Base-by-base conservation (phyloP, 2,329 filamentous ascomycete genomes). In the Sordariomycetes sp. region DNA sequence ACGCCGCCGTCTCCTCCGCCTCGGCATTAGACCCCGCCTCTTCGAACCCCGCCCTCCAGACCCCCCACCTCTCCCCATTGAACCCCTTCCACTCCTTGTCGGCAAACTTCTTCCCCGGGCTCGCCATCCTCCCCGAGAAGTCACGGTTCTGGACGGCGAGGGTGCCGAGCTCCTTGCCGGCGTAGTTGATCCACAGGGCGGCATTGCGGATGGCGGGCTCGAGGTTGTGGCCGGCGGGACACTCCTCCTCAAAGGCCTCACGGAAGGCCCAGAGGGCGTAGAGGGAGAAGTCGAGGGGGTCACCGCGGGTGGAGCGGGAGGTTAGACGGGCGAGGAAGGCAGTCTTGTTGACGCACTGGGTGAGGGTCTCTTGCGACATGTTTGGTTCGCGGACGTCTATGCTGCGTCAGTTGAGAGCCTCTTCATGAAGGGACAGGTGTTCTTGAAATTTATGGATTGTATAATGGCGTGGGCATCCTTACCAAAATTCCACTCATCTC, bases 401-500 rank as follows among this genome's bases (percentile, higher is more conserved):
- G 28, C 28, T 28, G 10, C 12, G 2, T 20, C 7, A 12, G 45
- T 39, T 22, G 52, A 24, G 10, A 12, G 10, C 10, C n/a, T 52
- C 10, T 17, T 24, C 8, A 24, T 3, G 24, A 8, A 13, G 54
- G 12, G 25, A 10, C 8, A 24, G 15, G n/a, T 17, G 34, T 17
- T 24, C 2, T 20, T 13, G 17, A 15, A 20, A 42, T 39, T n/a
- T 6, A n/a, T 3, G 10, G 3, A 3, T 15, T 10, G 62, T 59
- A 2, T 10, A 17, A 34, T 10, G 10, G 20, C 17, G 54, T 20
- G 10, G 17, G 39, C 6, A 10, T 10, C 7, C 34, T 51, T 58
- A 68, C 67, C 61, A 32, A 62, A 65, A 50, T 69, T 68, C 59
- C 61, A 66, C 10, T 54, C 12, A 10, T 68, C 65, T 32, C 67